Percentiles rank a stretch among this genome's conserved stretches.
These are phyloP conservation scores for Coix lacrymajobi DNA, from an alignment of 176 grass and related monocot genomes.

Conservation along the genomic window DNA sequence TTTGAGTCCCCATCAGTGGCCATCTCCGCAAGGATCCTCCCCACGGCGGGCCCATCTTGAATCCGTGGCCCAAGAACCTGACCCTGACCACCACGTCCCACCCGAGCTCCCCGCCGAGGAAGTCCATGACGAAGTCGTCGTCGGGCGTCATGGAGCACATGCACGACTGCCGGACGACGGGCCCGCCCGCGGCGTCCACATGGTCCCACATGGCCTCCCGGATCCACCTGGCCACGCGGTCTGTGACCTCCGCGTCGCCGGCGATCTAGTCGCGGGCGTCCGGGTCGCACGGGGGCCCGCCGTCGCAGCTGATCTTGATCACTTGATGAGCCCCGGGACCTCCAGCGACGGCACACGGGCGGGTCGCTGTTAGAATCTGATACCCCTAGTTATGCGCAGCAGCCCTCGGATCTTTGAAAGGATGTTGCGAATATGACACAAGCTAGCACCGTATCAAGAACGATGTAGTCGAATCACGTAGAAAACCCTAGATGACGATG, in stretches of 20 bases:
- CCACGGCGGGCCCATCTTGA: constrained; percentile 66
- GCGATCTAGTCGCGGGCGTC: constrained; percentile 38
- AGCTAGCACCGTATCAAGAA: too few relatives aligned
- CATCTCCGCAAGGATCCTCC: too few relatives aligned
- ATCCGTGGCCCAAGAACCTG: constrained; percentile 65
- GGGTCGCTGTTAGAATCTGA: too few relatives aligned
- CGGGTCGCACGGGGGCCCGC: constrained; percentile 58
- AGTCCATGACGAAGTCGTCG: constrained; percentile 68
- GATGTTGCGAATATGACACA: too few relatives aligned
- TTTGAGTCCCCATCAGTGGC: too few relatives aligned
- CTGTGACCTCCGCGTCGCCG: background rate
- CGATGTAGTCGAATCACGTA: too few relatives aligned
- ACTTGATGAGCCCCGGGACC: constrained; percentile 45
- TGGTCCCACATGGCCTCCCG: constrained; percentile 23
- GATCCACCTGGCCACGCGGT: constrained; percentile 42
- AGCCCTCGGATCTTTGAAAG: too few relatives aligned
- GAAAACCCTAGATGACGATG: too few relatives aligned
- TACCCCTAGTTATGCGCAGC: too few relatives aligned
- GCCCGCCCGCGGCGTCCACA: constrained; percentile 31
- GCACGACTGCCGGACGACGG: constrained; percentile 40
- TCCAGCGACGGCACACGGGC: constrained; percentile 1
- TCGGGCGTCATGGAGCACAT: constrained; percentile 86
- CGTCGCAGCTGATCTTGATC: constrained; percentile 66
- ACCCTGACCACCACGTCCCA: constrained; percentile 51
- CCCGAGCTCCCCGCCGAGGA: constrained; percentile 49